Percentiles rank a stretch among this genome's conserved stretches.
Conservation (phyloP, 2,329 filamentous ascomycete species). For the Xylaria sp. region DNA sequence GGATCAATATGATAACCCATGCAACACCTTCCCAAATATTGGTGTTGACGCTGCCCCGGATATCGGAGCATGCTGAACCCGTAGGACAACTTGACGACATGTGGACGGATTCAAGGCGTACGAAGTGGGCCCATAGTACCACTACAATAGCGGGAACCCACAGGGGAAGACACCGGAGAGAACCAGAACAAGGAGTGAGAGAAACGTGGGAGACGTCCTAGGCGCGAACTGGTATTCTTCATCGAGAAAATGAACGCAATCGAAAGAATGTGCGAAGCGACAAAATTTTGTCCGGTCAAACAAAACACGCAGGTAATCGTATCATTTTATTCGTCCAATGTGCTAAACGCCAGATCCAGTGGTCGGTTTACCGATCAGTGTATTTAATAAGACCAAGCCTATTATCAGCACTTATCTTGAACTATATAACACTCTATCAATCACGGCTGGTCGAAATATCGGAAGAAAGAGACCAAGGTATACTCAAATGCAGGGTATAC, state of each 20-base stretch:
- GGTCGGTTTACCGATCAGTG: neutral
- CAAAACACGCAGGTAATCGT: neutral
- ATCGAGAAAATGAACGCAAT: neutral
- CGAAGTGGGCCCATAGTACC: slow-evolving; percentile 24
- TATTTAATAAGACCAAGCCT: neutral
- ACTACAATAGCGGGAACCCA: neutral
- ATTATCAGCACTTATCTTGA: neutral
- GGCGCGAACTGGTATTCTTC: neutral
- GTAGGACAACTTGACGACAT: slow-evolving; percentile 11
- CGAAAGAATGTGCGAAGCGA: neutral
- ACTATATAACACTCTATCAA: slow-evolving; percentile 9
- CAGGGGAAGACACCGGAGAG: slow-evolving; percentile 6
- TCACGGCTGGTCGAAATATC: neutral
- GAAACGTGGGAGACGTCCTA: neutral
- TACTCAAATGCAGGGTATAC: slow-evolving; percentile 8
- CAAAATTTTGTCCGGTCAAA: neutral
- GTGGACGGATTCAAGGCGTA: neutral
- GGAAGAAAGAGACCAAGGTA: neutral
- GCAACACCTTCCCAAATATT: neutral
- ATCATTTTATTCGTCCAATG: neutral
- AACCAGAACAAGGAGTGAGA: neutral
- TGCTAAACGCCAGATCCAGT: neutral
- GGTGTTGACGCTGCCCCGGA: neutral
- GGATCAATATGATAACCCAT: neutral
- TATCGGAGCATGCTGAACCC: slow-evolving; percentile 24